Conservation (phyloP, 495 filamentous ascomycete species). For the Talaromyces borbonicus region DNA sequence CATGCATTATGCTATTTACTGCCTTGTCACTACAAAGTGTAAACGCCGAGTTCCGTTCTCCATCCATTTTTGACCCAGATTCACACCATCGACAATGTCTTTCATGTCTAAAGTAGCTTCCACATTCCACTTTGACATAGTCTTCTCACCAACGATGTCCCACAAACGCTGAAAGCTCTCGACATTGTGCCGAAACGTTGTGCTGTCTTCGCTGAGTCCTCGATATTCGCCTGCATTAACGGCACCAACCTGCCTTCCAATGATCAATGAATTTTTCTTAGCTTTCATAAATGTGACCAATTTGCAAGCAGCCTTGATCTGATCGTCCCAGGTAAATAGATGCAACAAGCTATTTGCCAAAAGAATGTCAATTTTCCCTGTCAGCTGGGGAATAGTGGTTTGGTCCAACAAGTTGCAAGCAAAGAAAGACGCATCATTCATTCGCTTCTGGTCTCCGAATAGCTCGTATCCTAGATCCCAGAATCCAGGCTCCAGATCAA, state of each 20-base stretch:
- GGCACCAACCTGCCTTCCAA: slow-evolving; percentile 40
- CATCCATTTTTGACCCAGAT: no score
- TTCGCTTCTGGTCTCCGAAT: slow-evolving; percentile 33
- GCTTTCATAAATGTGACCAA: slow-evolving; percentile 36
- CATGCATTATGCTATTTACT: no score
- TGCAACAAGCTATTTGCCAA: slow-evolving; percentile 49
- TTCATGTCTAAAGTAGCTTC: no score
- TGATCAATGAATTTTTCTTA: slow-evolving; percentile 31
- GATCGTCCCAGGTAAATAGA: slow-evolving; percentile 44
- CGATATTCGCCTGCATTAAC: slow-evolving; percentile 16
- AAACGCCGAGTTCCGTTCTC: no score
- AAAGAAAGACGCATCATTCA: slow-evolving; percentile 38
- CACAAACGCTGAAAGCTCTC: slow-evolving; percentile 39
- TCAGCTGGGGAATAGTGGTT: slow-evolving; percentile 21
- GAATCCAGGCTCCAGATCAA: slow-evolving; percentile 31
- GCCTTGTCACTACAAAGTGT: no score
- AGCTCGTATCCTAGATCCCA: slow-evolving; percentile 39
- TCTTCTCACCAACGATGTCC: slow-evolving; percentile 36
- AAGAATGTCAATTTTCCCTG: slow-evolving; percentile 44
- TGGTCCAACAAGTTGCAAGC: slow-evolving; percentile 43
- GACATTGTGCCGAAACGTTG: slow-evolving; percentile 35
- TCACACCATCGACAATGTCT: no score
- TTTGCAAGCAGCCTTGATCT: slow-evolving; percentile 35
- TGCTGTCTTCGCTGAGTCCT: slow-evolving; percentile 9
- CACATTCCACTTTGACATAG: slow-evolving; percentile 36